Conservation (phyloP, 805 yeast species). For the Kregervanrija pseudodelftensis region DNA sequence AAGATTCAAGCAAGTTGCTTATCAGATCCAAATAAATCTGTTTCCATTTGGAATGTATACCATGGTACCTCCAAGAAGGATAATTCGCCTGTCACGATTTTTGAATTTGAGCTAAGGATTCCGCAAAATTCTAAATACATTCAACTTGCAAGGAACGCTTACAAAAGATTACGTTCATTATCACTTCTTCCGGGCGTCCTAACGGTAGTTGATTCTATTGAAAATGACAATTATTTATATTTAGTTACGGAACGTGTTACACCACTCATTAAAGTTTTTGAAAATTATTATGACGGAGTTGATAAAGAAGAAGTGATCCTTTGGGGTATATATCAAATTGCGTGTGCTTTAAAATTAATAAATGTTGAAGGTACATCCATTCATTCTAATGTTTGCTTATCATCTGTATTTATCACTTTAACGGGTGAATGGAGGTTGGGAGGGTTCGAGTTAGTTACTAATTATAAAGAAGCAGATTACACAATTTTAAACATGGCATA, state of each 20-base stretch:
- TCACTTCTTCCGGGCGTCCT: constrained; percentile 63
- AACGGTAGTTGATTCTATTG: constrained; percentile 54
- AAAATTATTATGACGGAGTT: constrained; percentile 11
- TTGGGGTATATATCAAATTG: constrained; percentile 51
- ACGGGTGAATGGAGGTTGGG: constrained; percentile 80
- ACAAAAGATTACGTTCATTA: constrained; percentile 44
- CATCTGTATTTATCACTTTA: constrained; percentile 57
- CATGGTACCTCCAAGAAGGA: constrained; percentile 51
- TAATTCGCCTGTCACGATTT: constrained; percentile 51
- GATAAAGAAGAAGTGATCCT: constrained; percentile 29
- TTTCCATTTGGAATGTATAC: constrained; percentile 55
- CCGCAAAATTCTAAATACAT: constrained; percentile 25
- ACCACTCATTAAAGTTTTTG: constrained; percentile 38
- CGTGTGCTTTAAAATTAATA: constrained; percentile 48
- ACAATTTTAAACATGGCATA: constrained; percentile 16
- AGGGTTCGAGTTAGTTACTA: constrained; percentile 68
- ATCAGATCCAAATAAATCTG: constrained; percentile 22
- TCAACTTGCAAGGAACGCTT: constrained; percentile 38
- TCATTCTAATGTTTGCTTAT: constrained; percentile 54
- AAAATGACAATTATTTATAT: constrained; percentile 48
- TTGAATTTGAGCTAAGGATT: constrained; percentile 49
- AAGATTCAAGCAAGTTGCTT: constrained; percentile 23
- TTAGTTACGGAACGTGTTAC: constrained; percentile 61
- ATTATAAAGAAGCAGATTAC: constrained; percentile 38
- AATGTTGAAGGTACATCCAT: constrained; percentile 51